Percentiles rank a stretch among this genome's conserved stretches.
These are phyloP conservation scores for Globisporangium spiculum DNA, from an alignment of 352 stramenopile species.

Conservation along the genomic window DNA sequence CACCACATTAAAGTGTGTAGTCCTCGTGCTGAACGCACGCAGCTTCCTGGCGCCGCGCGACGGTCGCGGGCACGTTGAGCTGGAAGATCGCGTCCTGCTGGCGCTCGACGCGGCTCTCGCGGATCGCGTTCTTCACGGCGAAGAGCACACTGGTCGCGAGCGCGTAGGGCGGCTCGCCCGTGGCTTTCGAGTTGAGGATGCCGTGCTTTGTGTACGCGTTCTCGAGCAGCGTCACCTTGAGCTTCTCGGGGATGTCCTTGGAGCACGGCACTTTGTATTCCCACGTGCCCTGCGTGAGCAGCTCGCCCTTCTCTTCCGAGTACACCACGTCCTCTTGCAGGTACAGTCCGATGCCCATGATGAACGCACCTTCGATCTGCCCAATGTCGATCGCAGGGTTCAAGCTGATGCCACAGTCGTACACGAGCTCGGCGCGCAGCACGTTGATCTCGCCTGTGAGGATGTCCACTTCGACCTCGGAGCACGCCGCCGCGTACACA, in stretches of 20 bases:
- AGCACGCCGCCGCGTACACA: slow-evolving; percentile 91
- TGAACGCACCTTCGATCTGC: slow-evolving; percentile 97
- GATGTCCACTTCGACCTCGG: slow-evolving; percentile 95
- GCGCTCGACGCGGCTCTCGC: slow-evolving; percentile 74
- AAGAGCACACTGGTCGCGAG: slow-evolving; percentile 93
- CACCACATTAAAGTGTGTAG: slow-evolving; percentile 19
- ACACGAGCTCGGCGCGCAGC: slow-evolving; percentile 77
- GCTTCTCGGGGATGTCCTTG: slow-evolving; percentile 95
- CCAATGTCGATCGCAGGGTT: slow-evolving; percentile 97
- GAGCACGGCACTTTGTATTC: slow-evolving; percentile 97
- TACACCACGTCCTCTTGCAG: slow-evolving; percentile 94
- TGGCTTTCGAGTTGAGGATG: slow-evolving; percentile 94
- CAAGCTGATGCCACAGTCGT: slow-evolving; percentile 93
- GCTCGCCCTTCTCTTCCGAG: slow-evolving; percentile 85
- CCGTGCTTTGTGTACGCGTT: slow-evolving; percentile 92
- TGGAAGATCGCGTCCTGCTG: slow-evolving; percentile 37
- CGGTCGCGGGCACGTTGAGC: slow-evolving; percentile 41
- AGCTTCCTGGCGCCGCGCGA: slow-evolving; percentile 35
- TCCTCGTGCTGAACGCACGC: slow-evolving; percentile 23
- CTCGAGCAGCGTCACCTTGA: slow-evolving; percentile 94
- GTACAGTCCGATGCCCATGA: slow-evolving; percentile 94
- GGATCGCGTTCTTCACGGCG: slow-evolving; percentile 94
- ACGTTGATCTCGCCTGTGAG: slow-evolving; percentile 93
- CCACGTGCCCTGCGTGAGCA: slow-evolving; percentile 93
- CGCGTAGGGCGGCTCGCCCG: slow-evolving; percentile 96